Evolutionary conservation across 2,329 filamentous ascomycete genomes (phyloP).

Genomic region (Fusarium siculi): DNA sequence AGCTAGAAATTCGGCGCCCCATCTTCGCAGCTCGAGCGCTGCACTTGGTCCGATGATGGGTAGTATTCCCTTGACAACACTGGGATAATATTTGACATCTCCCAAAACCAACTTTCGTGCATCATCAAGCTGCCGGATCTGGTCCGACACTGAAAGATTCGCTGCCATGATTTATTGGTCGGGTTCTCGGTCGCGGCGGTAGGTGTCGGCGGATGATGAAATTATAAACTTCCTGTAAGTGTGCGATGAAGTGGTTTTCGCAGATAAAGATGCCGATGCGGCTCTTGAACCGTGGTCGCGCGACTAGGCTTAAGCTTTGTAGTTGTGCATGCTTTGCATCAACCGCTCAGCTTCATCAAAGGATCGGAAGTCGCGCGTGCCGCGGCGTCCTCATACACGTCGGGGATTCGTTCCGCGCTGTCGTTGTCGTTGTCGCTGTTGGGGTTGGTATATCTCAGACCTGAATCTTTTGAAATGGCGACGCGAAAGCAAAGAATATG

Average conservation of each 20-base stretch:
- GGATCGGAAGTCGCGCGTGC: conserved; percentile 7
- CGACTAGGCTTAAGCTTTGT: conserved; percentile 47
- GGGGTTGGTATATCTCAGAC: conserved; percentile 14
- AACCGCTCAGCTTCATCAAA: conserved; percentile 29
- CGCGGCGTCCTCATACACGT: conserved; percentile 3
- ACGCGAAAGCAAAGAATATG: conserved; percentile 40
- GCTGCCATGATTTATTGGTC: conserved; percentile 59
- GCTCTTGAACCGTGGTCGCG: conserved; percentile 43
- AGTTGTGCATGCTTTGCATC: conserved; percentile 45
- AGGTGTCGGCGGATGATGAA: background rate
- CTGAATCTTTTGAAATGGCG: conserved; percentile 38
- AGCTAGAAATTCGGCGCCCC: conserved; percentile 95
- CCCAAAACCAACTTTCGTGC: conserved; percentile 89
- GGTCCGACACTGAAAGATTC: conserved; percentile 72
- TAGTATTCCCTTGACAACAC: conserved; percentile 92
- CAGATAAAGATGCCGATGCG: conserved; percentile 32
- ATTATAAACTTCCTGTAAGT: conserved; percentile 22
- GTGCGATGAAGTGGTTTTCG: conserved; percentile 21
- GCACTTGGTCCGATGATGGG: conserved; percentile 84
- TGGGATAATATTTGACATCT: conserved; percentile 88
- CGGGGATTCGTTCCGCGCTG: background rate
- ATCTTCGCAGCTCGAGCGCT: conserved; percentile 85
- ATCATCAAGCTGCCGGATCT: conserved; percentile 87
- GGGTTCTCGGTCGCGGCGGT: conserved; percentile 16
- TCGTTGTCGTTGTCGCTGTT: conserved; percentile 15